A percentile compares a stretch with the other conserved stretches of the same genome.
phyloP scores from a whole-genome alignment of 768 basidiomycete genomes.

The Pleurotus pulmonarius region DNA sequence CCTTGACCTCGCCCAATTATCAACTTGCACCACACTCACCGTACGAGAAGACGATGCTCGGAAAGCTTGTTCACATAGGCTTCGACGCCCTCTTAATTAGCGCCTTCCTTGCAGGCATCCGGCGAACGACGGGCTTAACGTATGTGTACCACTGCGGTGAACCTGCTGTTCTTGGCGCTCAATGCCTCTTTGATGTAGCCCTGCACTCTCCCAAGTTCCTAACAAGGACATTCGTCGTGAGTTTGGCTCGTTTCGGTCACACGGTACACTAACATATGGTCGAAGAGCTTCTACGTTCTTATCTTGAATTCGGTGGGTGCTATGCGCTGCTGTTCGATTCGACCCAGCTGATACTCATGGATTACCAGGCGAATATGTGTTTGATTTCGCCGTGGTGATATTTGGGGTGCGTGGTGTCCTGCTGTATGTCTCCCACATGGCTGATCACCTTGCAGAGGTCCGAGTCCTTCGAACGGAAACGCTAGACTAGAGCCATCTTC shows the following conservation, averaged over 20 bases:
- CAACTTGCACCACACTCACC: background rate
- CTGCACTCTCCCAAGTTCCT: constrained; percentile 68
- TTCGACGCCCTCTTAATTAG: constrained; percentile 77
- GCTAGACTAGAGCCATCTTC: constrained; percentile 9
- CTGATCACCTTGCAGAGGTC: constrained; percentile 48
- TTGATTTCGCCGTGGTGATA: constrained; percentile 83
- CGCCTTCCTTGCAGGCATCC: constrained; percentile 82
- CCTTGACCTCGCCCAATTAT: background rate
- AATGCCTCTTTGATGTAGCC: constrained; percentile 37
- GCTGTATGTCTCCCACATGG: background rate
- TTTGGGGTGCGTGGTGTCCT: constrained; percentile 58
- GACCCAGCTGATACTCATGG: constrained; percentile 6
- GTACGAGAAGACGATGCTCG: constrained; percentile 8
- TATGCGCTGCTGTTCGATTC: background rate
- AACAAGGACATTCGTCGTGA: constrained; percentile 88
- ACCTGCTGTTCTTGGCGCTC: background rate
- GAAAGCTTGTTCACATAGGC: constrained; percentile 53
- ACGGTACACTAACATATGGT: background rate
- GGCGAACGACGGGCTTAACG: constrained; percentile 83
- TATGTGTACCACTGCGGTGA: constrained; percentile 32
- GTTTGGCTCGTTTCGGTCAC: constrained; percentile 24
- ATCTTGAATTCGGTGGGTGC: constrained; percentile 75
- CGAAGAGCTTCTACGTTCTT: constrained; percentile 67
- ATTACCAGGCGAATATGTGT: constrained; percentile 71
- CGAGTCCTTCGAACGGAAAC: constrained; percentile 65